Evolutionary conservation across 768 basidiomycete genomes (phyloP).

Genomic region (Auriscalpium orientale): DNA sequence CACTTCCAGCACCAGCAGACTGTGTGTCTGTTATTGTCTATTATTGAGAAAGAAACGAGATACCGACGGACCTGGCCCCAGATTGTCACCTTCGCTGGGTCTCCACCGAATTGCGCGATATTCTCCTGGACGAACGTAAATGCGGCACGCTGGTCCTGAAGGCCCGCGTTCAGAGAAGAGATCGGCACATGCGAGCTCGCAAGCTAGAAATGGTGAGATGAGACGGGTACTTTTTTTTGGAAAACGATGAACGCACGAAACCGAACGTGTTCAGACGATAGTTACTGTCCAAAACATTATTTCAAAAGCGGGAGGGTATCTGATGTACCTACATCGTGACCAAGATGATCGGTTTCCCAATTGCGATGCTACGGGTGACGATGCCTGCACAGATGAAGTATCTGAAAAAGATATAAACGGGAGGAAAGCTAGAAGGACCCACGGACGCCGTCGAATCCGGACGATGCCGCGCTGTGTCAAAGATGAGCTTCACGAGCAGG

Average conservation of each 20-base stretch:
- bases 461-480: constrained; percentile 35
- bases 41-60: neutral
- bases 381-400: constrained; percentile 33
- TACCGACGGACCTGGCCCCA: constrained; percentile 37
- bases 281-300: constrained; percentile 28
- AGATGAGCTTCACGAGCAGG: constrained; percentile 13
- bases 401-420: neutral
- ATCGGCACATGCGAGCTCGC: constrained; percentile 35
- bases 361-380: constrained; percentile 38
- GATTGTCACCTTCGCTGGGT: constrained; percentile 47
- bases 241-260: constrained; percentile 29
- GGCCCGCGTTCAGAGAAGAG: constrained; percentile 29
- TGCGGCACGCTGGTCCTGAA: constrained; percentile 49
- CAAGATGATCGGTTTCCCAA: constrained; percentile 48
- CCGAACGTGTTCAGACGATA: constrained; percentile 51
- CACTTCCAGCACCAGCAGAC: constrained; percentile 45
- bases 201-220: constrained; percentile 23
- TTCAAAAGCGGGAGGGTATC: neutral
- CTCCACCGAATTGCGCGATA: constrained; percentile 35
- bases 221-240: neutral
- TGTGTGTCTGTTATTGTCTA: constrained; percentile 8
- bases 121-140: constrained; percentile 56
- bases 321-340: constrained; percentile 34
- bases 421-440: constrained; percentile 1
- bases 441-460: constrained; percentile 42